Conservation (phyloP, 2,329 filamentous ascomycete genomes). For the Nemania abortiva region DNA sequence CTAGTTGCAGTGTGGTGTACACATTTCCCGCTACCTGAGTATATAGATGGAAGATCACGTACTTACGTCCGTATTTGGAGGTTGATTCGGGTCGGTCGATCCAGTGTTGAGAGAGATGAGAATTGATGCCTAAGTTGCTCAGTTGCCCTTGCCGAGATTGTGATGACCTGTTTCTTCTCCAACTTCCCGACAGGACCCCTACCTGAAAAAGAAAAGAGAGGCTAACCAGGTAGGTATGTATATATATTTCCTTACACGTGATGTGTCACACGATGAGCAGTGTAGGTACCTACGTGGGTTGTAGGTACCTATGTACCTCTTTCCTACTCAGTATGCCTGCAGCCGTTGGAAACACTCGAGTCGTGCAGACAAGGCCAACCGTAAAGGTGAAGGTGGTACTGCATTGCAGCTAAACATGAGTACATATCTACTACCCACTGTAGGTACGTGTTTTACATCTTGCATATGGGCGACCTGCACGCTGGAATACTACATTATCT, state of each 20-base stretch:
- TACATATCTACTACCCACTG: not conserved
- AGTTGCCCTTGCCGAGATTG: constrained; percentile 26
- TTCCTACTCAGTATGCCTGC: not conserved
- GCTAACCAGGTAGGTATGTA: no score
- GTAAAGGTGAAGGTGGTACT: constrained; percentile 4
- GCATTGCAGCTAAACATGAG: constrained; percentile 5
- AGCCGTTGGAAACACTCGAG: constrained; percentile 25
- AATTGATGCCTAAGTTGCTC: constrained; percentile 28
- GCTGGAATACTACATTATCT: not conserved
- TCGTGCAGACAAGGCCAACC: constrained; percentile 8
- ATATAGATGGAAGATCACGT: no score
- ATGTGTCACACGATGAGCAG: no score
- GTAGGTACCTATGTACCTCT: not conserved
- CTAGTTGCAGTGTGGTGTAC: no score
- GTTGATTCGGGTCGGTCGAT: not conserved
- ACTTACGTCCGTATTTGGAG: not conserved
- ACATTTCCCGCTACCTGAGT: no score
- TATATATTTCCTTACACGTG: not conserved
- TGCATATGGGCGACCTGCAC: not conserved
- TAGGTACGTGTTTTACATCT: not conserved
- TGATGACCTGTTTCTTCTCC: constrained; percentile 8
- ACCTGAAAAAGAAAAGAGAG: constrained; percentile 18
- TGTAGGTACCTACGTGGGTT: no score
- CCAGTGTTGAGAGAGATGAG: not conserved
- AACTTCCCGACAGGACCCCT: constrained; percentile 4